Evolutionary conservation across 352 stramenopile species (phyloP), one percentile per base, ranked within the genome.

Genomic region (Phytophthora capsici): DNA sequence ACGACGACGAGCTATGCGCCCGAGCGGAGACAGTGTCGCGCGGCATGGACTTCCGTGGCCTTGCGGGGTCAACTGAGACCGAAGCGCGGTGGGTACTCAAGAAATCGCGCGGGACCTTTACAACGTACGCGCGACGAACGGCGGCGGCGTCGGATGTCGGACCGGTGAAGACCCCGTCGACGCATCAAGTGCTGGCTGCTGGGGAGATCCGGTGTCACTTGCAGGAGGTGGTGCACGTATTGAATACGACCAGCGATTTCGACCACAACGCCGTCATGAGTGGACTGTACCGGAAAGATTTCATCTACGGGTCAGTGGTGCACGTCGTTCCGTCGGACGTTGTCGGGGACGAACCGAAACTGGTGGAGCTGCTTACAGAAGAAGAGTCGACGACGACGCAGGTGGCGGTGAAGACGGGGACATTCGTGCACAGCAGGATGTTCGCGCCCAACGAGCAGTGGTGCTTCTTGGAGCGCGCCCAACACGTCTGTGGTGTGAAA

Each of bases 391-490:
- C 41, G 30, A 57, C 59, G 17, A 55, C 62, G 2, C 60, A 63
- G 20, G 57, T 82, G 17, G 38, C 55, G 8, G 65, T 83, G 58
- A 83, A 83, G 53, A 83, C 75, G 0, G 52, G 49, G 19, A 52
- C 63, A 12, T 84, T 84, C 54, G 57, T 71, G 20, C 66, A 71
- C 28, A 73, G 72, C 25, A 81, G 67, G 36, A 52, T 73, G 38
- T 77, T 78, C 41, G 38, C 64, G 10, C 57, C 53, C 26, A 81
- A 84, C 47, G 72, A 84, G 58, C 72, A 84, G 56, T 80, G 71
- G 71, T 84, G 72, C 45, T 79, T 68, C 48, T 66, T 82, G 23
- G 73, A 84, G 40, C 54, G 61, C 14, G 49, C 69, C 6, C 34
- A 71, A 34, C 59, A 71, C 19, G 17, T 51, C 38, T 30, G 23